These are phyloP conservation scores for Echites panduratus DNA, from an alignment of 257 asterid genomes.

Conservation along the genomic window DNA sequence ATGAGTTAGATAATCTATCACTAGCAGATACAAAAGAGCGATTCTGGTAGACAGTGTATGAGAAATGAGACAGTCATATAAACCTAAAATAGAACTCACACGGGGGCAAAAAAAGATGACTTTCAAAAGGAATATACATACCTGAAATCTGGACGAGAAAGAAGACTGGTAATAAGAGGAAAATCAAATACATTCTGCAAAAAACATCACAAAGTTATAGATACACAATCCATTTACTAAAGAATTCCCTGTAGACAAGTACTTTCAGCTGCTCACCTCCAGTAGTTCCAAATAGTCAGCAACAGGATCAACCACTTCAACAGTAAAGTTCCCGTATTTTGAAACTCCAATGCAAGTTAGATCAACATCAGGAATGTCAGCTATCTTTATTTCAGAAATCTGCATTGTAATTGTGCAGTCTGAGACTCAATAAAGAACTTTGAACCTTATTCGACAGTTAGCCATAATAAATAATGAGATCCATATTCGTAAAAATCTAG, in stretches of 20 bases:
- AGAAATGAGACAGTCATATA: neutral
- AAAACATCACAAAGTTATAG: constrained; percentile 22
- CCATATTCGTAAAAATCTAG: neutral
- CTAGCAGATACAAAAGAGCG: neutral
- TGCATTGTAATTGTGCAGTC: constrained; percentile 38
- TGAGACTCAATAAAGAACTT: constrained; percentile 6
- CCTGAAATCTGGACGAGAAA: constrained; percentile 84
- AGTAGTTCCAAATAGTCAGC: constrained; percentile 90
- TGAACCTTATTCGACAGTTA: neutral
- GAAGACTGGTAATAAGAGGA: constrained; percentile 66
- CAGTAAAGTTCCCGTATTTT: constrained; percentile 56
- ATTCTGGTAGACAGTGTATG: neutral
- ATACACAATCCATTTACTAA: neutral
- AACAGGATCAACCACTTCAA: constrained; percentile 91
- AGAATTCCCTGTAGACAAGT: constrained; percentile 1
- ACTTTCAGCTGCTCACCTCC: constrained; percentile 56
- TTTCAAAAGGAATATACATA: constrained; percentile 14
- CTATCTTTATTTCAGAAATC: constrained; percentile 82
- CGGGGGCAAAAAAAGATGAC: neutral
- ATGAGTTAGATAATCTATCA: neutral
- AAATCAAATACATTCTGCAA: constrained; percentile 90
- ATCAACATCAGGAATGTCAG: constrained; percentile 77
- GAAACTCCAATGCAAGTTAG: constrained; percentile 59
- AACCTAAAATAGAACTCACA: neutral
- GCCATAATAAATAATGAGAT: neutral